phyloP scores from a whole-genome alignment of 192 early-diverging fungal genomes.

The Phlyctochytrium arcticum region DNA sequence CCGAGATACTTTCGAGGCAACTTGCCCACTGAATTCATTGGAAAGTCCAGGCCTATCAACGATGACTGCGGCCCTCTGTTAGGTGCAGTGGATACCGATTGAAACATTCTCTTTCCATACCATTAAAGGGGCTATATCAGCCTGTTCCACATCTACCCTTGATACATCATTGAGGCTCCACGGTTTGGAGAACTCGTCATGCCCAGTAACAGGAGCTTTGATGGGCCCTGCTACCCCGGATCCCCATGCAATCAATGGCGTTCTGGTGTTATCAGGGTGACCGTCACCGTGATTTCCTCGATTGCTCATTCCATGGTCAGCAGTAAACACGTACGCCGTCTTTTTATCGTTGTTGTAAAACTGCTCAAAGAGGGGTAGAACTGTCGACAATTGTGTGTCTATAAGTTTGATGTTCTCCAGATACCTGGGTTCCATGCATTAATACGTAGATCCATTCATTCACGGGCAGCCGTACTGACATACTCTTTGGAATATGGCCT shows the following conservation, averaged over 20 bases:
- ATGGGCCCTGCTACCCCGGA: constrained; percentile 75
- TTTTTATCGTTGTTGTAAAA: constrained; percentile 78
- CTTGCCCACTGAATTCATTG: constrained; percentile 91
- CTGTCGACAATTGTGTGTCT: constrained; percentile 67
- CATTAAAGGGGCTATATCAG: constrained; percentile 96
- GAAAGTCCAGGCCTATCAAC: constrained; percentile 80
- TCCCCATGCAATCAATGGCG: constrained; percentile 93
- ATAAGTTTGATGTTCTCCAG: constrained; percentile 80
- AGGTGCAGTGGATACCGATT: neutral
- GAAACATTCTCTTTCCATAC: constrained; percentile 41
- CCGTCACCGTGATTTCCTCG: constrained; percentile 91
- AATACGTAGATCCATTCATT: too few species aligned
- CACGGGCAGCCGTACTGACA: neutral
- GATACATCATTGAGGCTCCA: constrained; percentile 65
- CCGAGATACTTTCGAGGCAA: constrained; percentile 79
- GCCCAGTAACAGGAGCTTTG: constrained; percentile 52
- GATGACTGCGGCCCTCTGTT: constrained; percentile 52
- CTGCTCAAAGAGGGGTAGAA: constrained; percentile 65
- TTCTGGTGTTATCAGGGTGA: constrained; percentile 90
- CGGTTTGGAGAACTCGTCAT: constrained; percentile 66
- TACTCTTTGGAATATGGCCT: constrained; percentile 74
- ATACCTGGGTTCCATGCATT: too few species aligned
- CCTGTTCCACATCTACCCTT: constrained; percentile 86
- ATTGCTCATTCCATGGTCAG: constrained; percentile 96
- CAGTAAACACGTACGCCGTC: constrained; percentile 88